phyloP scores from a whole-genome alignment of 1,139 yeast species.

The Protomyces gravidus region DNA sequence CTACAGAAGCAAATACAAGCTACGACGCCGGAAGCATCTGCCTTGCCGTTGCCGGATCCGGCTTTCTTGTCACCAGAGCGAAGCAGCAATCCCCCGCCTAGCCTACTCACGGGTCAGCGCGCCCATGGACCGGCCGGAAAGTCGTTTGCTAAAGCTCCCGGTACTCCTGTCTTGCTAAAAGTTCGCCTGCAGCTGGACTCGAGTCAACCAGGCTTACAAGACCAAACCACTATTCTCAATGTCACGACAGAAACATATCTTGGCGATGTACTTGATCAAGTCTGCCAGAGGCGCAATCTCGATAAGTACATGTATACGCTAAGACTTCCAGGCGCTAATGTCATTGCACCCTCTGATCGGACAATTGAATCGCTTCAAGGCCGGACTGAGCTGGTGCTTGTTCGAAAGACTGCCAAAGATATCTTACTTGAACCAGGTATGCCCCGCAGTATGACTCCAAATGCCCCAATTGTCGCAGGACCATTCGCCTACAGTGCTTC shows the following conservation, averaged over 20 bases:
- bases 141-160: constrained; percentile 11
- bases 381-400: constrained; percentile 30
- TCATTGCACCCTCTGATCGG: constrained; percentile 31
- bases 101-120: background rate
- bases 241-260: constrained; percentile 35
- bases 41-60: background rate
- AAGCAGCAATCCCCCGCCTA: background rate
- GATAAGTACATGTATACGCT: constrained; percentile 41
- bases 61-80: background rate
- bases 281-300: constrained; percentile 41
- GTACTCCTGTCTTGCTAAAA: constrained; percentile 29
- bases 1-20: background rate
- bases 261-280: constrained; percentile 38
- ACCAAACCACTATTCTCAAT: constrained; percentile 23
- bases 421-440: constrained; percentile 3
- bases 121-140: background rate
- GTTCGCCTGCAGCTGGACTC: constrained; percentile 12
- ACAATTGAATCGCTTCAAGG: constrained; percentile 32
- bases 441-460: constrained; percentile 25
- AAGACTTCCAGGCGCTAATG: constrained; percentile 40
- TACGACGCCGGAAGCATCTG: background rate
- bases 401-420: constrained; percentile 12
- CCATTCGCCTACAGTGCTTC: constrained; percentile 5
- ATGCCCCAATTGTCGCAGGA: constrained; percentile 14
- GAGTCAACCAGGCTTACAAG: constrained; percentile 7